Evolutionary conservation across 352 stramenopile genomes (phyloP), one percentile per base, ranked within the genome.

Genomic region (Phytopythium sindhum): DNA sequence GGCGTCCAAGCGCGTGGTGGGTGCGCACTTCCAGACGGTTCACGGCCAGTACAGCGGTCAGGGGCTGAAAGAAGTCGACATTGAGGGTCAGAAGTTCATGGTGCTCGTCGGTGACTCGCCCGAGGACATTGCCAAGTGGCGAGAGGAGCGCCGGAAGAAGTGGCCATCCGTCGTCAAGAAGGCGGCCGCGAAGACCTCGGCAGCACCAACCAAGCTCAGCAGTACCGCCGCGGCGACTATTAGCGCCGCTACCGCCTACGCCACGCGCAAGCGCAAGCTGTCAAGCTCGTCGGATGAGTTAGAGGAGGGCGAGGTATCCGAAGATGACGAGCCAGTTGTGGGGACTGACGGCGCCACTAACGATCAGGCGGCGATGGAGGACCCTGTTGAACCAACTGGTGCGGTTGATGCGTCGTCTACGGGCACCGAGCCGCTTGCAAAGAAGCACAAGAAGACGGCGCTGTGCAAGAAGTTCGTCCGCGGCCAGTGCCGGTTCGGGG

Each of bases 11-110:
- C 82, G 83, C 21, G 82, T 93, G n/a, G 86, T 95, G 12, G 73
- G 67, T 2, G 78, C 72, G 8, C 86, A 95, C 59, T 84, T 78
- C 56, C 77, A 92, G 68, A 90, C 78, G 0, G 71, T 67, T 0
- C 86, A 95, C 61, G 84, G 86, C 12, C 79, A 91, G 47, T 93
- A 82, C 53, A 70, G 65, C 17, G 86, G 86, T 2, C 64, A 88
- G 45, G 86, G 86, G 11, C 69, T 93, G 12, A 93, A 95, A 60
- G 83, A 92, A 42, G 90, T 95, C 33, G 86, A 92, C 14, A 72
- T 95, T 56, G 86, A 95, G 69, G 86, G 84, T n/a, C 86, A 95
- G 51, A 93, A 89, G 65, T 95, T 95, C 61, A 86, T 82, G 69
- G 86, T 95, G n/a, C 61, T 95, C 14, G 77, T 95, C 23, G 86